Evolutionary conservation across 306 rosid genomes (phyloP).

Genomic region (Vicia sativa): DNA sequence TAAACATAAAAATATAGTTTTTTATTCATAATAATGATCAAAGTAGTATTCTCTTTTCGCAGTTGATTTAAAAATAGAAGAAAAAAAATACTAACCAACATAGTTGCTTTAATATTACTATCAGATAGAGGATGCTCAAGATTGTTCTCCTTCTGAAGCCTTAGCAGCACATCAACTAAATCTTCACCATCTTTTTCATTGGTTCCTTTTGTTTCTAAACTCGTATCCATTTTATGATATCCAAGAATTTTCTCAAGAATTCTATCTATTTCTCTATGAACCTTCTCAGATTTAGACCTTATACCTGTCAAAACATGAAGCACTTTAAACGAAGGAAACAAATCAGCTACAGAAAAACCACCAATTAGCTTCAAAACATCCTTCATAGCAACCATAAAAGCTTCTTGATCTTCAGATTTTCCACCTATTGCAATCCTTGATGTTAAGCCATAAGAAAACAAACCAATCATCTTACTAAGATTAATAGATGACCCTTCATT

Average conservation of each 20-base stretch:
- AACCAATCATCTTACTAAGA: conserved; percentile 23
- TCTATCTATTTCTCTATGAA: conserved; percentile 39
- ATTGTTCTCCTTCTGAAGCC: conserved; percentile 38
- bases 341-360: conserved; percentile 38
- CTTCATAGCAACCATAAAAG: conserved; percentile 21
- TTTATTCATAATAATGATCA: no score
- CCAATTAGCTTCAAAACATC: conserved; percentile 3
- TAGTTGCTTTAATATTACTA: conserved; percentile 36
- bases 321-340: conserved; percentile 40
- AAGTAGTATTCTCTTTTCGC: background rate
- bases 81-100: conserved; percentile 37
- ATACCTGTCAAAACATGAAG: conserved; percentile 37
- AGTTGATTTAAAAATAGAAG: background rate
- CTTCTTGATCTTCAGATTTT: conserved; percentile 40
- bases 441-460: conserved; percentile 30
- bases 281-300: conserved; percentile 34
- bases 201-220: background rate
- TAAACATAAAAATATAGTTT: no score
- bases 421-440: conserved; percentile 38
- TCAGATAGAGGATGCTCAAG: conserved; percentile 42
- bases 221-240: conserved; percentile 32
- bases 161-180: conserved; percentile 43
- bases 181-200: conserved; percentile 34
- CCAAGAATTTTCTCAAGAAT: conserved; percentile 40
- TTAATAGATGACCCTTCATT: conserved; percentile 40